Conservation (phyloP, 2,329 filamentous ascomycete genomes). For the Trichoderma harzianum region DNA sequence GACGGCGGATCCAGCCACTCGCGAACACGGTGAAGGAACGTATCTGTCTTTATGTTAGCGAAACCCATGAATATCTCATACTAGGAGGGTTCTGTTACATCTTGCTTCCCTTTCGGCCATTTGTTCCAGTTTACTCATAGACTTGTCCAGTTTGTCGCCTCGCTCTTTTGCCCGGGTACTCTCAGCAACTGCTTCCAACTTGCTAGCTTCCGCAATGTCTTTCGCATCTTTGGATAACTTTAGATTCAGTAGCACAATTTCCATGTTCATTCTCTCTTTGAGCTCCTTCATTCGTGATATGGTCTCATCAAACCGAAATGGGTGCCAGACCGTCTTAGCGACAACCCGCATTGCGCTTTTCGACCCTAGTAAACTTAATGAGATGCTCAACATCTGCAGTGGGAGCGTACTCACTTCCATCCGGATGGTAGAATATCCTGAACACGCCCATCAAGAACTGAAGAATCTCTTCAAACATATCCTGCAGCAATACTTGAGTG, state of each 20-base stretch:
- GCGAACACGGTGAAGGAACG: not conserved
- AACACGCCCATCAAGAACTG: not conserved
- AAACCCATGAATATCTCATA: not conserved
- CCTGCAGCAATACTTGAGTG: not conserved
- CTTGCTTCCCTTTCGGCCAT: not conserved
- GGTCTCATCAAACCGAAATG: not conserved
- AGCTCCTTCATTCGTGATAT: not conserved
- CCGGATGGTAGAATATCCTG: not conserved
- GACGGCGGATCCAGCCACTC: not conserved
- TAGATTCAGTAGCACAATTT: not conserved
- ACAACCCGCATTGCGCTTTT: not conserved
- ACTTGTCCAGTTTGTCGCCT: not conserved
- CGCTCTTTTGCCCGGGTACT: not conserved
- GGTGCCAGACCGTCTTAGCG: not conserved
- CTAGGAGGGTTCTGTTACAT: not conserved
- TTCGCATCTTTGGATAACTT: not conserved
- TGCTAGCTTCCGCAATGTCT: not conserved
- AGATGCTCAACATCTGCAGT: not conserved
- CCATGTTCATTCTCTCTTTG: not conserved
- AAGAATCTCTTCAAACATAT: not conserved
- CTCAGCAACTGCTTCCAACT: not conserved
- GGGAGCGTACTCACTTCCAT: not conserved
- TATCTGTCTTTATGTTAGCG: not conserved
- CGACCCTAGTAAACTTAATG: not conserved
- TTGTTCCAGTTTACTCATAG: not conserved